Base-by-base conservation (phyloP, 2,329 filamentous ascomycete species). In the Talaromyces sp. region DNA sequence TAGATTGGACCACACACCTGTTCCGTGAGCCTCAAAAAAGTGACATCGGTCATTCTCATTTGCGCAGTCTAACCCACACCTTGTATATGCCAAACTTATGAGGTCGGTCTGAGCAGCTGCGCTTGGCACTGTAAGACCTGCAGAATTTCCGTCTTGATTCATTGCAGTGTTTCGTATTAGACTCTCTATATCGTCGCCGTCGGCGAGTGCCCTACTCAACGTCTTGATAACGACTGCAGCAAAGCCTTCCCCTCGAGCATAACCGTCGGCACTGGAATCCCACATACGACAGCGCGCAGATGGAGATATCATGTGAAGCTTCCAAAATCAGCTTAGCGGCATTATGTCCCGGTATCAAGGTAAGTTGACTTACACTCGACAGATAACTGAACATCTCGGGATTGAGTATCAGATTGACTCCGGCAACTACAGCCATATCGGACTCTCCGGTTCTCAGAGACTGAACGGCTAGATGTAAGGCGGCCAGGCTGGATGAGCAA, bases 241-340 rank as follows among this genome's bases (percentile, higher is more conserved):
- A 11, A 84, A 70, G 0, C 83, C 84, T 58, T 87, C 85, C 11
- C 81, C 82, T 0, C 83, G 77, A 31, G 75, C 81, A 69, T 77
- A 83, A 7, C 82, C 83, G 65, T 83, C 72, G 0, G 81, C 83
- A 1, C 69, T 69, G 2, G 68, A 71, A 65, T 81, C 78, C 73
- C 76, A 82, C 73, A 78, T 82, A 57, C 79, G 80, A 12, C 80
- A 85, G 42, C 80, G 77, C 1, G 83, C 83, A 0, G 79, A 77
- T 33, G 83, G 79, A 0, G 82, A 84, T 16, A 86, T 79, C 55
- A 84, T 71, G 67, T 79, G 67, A 18, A 72, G 63, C 21, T 74
- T 75, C 44, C 25, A 16, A 1, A 25, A 16, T 48, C 44, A 48
- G 44, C 44, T n/a, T 25, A 11, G 5, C 25, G 1, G 7, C 25